A percentile compares a stretch with the other conserved stretches of the same genome.
Evolutionary conservation across 2,329 filamentous ascomycete species (phyloP).

Genomic region (Samsoniella hepiali): DNA sequence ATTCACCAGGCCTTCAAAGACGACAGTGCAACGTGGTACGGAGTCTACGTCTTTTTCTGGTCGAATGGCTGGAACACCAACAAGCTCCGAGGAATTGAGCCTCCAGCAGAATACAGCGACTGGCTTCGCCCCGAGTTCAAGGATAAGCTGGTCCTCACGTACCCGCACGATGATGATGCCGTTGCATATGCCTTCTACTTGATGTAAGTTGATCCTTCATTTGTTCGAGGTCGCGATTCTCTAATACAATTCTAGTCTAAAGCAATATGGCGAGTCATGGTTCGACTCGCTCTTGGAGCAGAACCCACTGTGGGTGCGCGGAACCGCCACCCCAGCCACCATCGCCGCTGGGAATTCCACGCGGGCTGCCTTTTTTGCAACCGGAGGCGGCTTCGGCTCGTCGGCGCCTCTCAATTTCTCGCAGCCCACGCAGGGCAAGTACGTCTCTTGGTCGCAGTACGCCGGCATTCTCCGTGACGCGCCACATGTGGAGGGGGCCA

Average conservation of each 20-base stretch:
- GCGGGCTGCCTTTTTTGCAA: conserved; percentile 35
- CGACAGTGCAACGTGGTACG: conserved; percentile 40
- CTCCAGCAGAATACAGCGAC: conserved; percentile 40
- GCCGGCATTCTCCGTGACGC: conserved; percentile 47
- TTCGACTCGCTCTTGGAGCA: conserved; percentile 46
- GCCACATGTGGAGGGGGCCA: conserved; percentile 48
- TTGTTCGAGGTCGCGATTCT: no score
- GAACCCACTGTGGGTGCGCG: conserved; percentile 52
- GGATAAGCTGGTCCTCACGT: conserved; percentile 51
- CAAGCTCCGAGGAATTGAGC: conserved; percentile 31
- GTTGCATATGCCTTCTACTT: conserved; percentile 49
- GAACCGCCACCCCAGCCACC: conserved; percentile 41
- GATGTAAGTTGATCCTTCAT: conserved; percentile 34
- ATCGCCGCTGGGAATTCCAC: conserved; percentile 31
- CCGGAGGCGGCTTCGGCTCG: conserved; percentile 22
- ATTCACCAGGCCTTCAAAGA: conserved; percentile 43
- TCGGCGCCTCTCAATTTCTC: conserved; percentile 25
- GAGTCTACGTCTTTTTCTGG: conserved; percentile 39
- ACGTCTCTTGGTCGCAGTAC: conserved; percentile 47
- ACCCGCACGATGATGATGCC: conserved; percentile 57
- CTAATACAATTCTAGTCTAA: conserved; percentile 26
- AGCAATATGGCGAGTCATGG: conserved; percentile 43
- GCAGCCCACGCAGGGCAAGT: conserved; percentile 37
- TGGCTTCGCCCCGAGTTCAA: conserved; percentile 49
- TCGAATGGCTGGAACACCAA: conserved; percentile 35